Evolutionary conservation across 1,284 basidiomycete genomes (phyloP), one percentile per base, ranked within the genome.

Genomic region (Fomitiporia mediterranea): DNA sequence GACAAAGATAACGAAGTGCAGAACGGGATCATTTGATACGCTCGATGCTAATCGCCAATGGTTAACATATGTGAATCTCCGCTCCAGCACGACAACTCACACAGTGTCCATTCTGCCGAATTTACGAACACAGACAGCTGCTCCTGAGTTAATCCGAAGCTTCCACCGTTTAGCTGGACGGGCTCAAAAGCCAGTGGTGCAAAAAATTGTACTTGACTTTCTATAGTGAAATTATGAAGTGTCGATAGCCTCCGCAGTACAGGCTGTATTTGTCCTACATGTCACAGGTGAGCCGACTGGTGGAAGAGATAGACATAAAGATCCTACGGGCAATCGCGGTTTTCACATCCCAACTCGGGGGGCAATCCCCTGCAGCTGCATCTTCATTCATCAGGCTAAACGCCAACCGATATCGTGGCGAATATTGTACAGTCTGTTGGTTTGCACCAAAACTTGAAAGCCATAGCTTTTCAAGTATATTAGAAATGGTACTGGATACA

Each of bases 141-240:
- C 63, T 94, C 91, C 55, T 84, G 81, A 11, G 82, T 83, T 38
- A 97, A 70, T 0, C 82, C 80, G 68, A 83, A 83, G 0, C 67
- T 66, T 15, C 70, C 70, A 8, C 70, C 63, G 21, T 63, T 65
- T 19, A 69, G 56, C 21, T 67, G 64, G 4, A 80, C 38, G 39
- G 94, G 90, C 52, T 80, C 73, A 64, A 98, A 93, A 0, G 92
- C 84, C 38, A 99, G 72, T 0, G 94, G 95, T 1, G 94, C 91
- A 66, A 96, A 88, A 68, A 86, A 94, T 63, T 95, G 90, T 0
- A 97, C 83, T 72, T 98, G 95, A 58, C 91, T 96, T 73, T 98
- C 94, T 51, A 98, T 78, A 2, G 89, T 91, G 67, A 96, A 92
- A 66, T 94, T 92, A 73, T 98, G 92, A 27, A 98, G 69, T 9